Evolutionary conservation across 805 yeast genomes (phyloP).

Genomic region (Saturnispora hagleri): DNA sequence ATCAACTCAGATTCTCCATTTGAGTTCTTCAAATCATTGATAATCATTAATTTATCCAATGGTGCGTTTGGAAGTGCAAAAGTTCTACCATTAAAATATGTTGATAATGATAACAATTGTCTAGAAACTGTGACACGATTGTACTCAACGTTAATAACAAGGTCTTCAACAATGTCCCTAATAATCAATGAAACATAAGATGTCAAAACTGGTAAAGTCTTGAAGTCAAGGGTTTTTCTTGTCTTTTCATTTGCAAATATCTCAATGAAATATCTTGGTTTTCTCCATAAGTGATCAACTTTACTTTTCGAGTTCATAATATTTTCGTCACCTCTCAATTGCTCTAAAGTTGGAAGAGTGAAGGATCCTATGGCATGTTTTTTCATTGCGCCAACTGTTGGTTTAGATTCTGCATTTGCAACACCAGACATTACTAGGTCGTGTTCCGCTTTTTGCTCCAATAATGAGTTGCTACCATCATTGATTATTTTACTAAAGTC

Average conservation of each 20-base stretch:
- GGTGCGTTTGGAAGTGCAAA: slow-evolving; percentile 71
- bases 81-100: slow-evolving; percentile 56
- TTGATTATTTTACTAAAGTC: slow-evolving; percentile 23
- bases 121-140: slow-evolving; percentile 82
- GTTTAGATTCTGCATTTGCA: slow-evolving; percentile 17
- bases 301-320: slow-evolving; percentile 32
- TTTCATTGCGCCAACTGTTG: slow-evolving; percentile 15
- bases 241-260: slow-evolving; percentile 42
- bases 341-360: slow-evolving; percentile 29
- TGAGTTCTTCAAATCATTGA: slow-evolving; percentile 30
- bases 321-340: slow-evolving; percentile 24
- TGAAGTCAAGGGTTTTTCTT: slow-evolving; percentile 32
- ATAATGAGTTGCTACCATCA: slow-evolving; percentile 13
- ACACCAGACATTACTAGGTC: slow-evolving; percentile 1
- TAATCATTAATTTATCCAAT: slow-evolving; percentile 51
- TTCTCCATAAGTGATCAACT: slow-evolving; percentile 59
- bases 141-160: slow-evolving; percentile 73
- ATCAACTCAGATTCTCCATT: slow-evolving; percentile 30
- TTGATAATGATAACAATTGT: slow-evolving; percentile 66
- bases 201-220: slow-evolving; percentile 52
- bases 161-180: slow-evolving; percentile 67
- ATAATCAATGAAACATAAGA: slow-evolving; percentile 52
- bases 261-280: slow-evolving; percentile 52
- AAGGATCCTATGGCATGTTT: slow-evolving; percentile 2
- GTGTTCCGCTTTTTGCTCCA: slow-evolving; percentile 11